These are phyloP conservation scores for Camptophora hylomeconis DNA, from an alignment of 2,329 filamentous ascomycete genomes.

Conservation along the genomic window DNA sequence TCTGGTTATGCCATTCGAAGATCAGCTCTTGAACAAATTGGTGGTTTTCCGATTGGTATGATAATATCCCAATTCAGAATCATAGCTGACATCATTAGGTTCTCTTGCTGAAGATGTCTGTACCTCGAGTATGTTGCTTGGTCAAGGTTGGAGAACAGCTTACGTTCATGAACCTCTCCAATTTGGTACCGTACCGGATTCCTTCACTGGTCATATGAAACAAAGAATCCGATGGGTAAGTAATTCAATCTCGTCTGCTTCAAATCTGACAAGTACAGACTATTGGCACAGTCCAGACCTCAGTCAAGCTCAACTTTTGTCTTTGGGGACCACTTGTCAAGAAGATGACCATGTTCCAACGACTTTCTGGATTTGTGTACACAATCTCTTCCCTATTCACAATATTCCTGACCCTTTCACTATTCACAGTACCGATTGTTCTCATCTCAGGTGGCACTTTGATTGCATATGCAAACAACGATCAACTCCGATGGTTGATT, in stretches of 20 bases:
- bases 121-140: constrained; percentile 16
- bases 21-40: constrained; percentile 17
- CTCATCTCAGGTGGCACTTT: constrained; percentile 39
- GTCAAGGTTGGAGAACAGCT: constrained; percentile 18
- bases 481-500: constrained; percentile 40
- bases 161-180: constrained; percentile 18
- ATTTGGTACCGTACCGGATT: constrained; percentile 21
- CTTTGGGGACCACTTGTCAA: constrained; percentile 36
- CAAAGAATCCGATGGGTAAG: constrained; percentile 25
- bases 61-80: too few species aligned
- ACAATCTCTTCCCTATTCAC: constrained; percentile 37
- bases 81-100: too few species aligned
- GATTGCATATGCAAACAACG: constrained; percentile 35
- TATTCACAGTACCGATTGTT: constrained; percentile 39
- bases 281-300: constrained; percentile 36
- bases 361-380: constrained; percentile 42
- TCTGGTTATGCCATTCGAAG: constrained; percentile 19
- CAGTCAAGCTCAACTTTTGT: constrained; percentile 42
- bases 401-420: constrained; percentile 28
- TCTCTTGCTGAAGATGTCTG: constrained; percentile 20
- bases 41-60: constrained; percentile 18
- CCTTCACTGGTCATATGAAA: constrained; percentile 24
- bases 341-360: constrained; percentile 39
- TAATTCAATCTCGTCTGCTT: constrained; percentile 1
- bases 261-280: constrained; percentile 8